Base-by-base conservation (phyloP, 106 monocot genomes). In the Dendrobium chrysotoxum region DNA sequence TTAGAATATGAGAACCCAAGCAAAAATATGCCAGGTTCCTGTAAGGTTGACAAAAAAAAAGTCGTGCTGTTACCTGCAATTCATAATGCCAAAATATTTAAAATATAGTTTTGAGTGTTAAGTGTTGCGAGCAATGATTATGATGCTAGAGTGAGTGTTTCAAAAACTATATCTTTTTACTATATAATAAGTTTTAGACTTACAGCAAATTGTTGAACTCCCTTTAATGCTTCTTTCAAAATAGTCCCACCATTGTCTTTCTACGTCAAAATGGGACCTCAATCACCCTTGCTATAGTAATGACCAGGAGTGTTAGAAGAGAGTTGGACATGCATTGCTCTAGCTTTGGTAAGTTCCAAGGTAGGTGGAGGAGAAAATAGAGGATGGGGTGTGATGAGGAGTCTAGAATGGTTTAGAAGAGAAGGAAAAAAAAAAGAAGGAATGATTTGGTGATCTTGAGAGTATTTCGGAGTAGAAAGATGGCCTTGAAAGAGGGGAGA, bases 321-420 rank as follows among this genome's bases (percentile, higher is more conserved):
- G 64, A 64, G 64, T 64, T 23, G 64, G 64, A 64, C 13, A 13
- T 11, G 50, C 15, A 15, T 50, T 50, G 15, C 1, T 64, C 3
- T 64, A 64, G 58, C 58, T 23, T 58, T 58, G 58, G n/a, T 58
- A n/a, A 58, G 58, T 58, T 58, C 58, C n/a, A 58, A n/a, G n/a
- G n/a, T 64, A 64, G 23, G 2, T 50, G 50, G 50, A 50, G 50
- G 50, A 50, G 10, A 11, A 50, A 50, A 50, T 50, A 13, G 50
- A 50, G 50, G 50, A 50, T 50, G 50, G 50, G 11, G 13, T 50
- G 50, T 12, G 12, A 50, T 13, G 12, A 13, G 50, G 50, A 46
- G 12, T 12, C 50, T 50, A 50, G 12, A 12, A 50, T 10, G 50
- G 50, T 2, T 50, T 50, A 50, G 50, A 50, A 16, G 11, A 50